Evolutionary conservation across 2,329 filamentous ascomycete species (phyloP), one percentile per base, ranked within the genome.

Genomic region (Fusarium sp.): DNA sequence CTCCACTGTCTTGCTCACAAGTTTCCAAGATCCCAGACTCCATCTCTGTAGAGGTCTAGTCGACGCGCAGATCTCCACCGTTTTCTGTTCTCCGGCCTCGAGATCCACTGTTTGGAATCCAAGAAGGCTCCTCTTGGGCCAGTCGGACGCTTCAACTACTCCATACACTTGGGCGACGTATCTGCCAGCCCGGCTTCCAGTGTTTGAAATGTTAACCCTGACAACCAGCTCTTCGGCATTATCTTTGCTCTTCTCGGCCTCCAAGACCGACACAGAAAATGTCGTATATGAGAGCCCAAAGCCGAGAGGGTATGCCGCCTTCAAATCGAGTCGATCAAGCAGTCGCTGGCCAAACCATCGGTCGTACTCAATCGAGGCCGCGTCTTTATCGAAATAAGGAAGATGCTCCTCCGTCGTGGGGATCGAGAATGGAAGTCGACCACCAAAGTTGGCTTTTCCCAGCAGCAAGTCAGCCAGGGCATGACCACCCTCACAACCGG

Each of bases 271-370:
- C 7, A 64, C 16, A 3, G 18, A 13, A 29, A 77, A 77, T 0
- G 37, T 39, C 2, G 76, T 76, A 41, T 78, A 78, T 1, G 76
- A 78, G 3, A 76, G 29, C 4, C 77, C 77, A 59, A 69, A 78
- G 0, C 74, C 77, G 6, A 78, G 58, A 7, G 74, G 76, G 20
- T 69, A 78, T 0, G 67, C 68, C 0, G 76, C 73, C 3, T 56
- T 56, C 8, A 74, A 60, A 1, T 61, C 48, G 2, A 68, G 59
- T 5, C 64, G 57, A 27, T 77, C 76, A 2, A 77, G 67, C 6
- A 76, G 52, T 18, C 50, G n/a, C 62, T 78, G 76, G 0, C 73
- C 76, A 41, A 71, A 75, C 71, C 72, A 73, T 2, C 67, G 64
- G 33, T 77, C 71, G 10, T 77, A 77, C 1, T 48, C 58, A 13